Evolutionary conservation across 768 basidiomycete genomes (phyloP).

Genomic region (Leccinum disarticulatum): DNA sequence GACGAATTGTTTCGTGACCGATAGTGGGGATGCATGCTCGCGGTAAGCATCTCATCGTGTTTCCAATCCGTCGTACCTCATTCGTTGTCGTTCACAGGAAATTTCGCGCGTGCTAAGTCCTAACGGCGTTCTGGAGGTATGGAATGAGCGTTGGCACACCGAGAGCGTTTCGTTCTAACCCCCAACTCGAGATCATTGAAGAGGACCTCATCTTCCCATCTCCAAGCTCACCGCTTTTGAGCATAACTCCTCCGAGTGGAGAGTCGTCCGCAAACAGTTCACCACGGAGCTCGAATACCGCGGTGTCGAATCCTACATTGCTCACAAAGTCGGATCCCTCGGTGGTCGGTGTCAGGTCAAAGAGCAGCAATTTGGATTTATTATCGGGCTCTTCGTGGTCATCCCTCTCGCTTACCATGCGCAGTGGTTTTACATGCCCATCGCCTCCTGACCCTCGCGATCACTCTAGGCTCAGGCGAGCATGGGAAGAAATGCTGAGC

Average conservation of each 20-base stretch:
- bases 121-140: constrained; percentile 64
- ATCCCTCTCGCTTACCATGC: constrained; percentile 22
- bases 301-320: constrained; percentile 17
- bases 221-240: constrained; percentile 10
- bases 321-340: constrained; percentile 28
- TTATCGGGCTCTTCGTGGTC: constrained; percentile 20
- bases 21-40: constrained; percentile 65
- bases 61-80: constrained; percentile 17
- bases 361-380: constrained; percentile 11
- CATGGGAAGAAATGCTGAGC: constrained; percentile 70
- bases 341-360: constrained; percentile 14
- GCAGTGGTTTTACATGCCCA: constrained; percentile 11
- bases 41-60: constrained; percentile 41
- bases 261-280: constrained; percentile 25
- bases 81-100: constrained; percentile 45
- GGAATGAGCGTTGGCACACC: constrained; percentile 11
- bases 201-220: constrained; percentile 74
- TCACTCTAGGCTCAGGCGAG: constrained; percentile 57
- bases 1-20: constrained; percentile 16
- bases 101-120: constrained; percentile 63
- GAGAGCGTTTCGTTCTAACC: constrained; percentile 5
- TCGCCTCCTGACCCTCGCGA: constrained; percentile 51
- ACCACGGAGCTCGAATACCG: constrained; percentile 30
- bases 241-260: constrained; percentile 4
- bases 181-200: constrained; percentile 57